phyloP scores from a whole-genome alignment of 1,284 basidiomycete species.

The Rhodotorula sp. region DNA sequence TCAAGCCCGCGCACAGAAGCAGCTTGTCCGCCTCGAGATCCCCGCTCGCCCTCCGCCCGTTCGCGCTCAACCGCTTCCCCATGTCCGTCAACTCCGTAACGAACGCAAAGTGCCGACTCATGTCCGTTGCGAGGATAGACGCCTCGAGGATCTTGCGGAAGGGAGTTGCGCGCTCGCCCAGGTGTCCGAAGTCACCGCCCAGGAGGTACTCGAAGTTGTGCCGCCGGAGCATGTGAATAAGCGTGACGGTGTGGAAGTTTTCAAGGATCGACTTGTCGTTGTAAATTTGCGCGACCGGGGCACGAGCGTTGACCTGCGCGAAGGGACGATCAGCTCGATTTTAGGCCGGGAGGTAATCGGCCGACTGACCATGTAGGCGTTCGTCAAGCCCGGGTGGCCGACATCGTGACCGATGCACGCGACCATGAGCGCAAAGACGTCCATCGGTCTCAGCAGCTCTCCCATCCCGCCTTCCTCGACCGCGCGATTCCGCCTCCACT shows the following conservation, averaged over 20 bases:
- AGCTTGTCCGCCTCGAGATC: slow-evolving; percentile 58
- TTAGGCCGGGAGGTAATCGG: not conserved
- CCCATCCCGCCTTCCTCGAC: slow-evolving; percentile 57
- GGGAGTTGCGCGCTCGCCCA: slow-evolving; percentile 40
- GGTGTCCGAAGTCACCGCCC: slow-evolving; percentile 42
- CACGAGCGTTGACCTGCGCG: slow-evolving; percentile 79
- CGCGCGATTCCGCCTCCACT: slow-evolving; percentile 45
- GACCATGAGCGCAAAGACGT: slow-evolving; percentile 77
- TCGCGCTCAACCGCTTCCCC: slow-evolving; percentile 37
- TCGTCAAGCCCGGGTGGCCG: slow-evolving; percentile 87
- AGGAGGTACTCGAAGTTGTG: slow-evolving; percentile 64
- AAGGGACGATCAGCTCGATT: not conserved
- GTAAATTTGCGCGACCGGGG: slow-evolving; percentile 81
- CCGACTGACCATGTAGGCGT: slow-evolving; percentile 77
- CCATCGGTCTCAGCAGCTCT: slow-evolving; percentile 60
- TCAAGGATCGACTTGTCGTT: slow-evolving; percentile 85
- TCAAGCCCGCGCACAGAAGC: slow-evolving; percentile 79
- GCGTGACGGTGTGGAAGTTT: slow-evolving; percentile 84
- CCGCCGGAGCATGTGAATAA: slow-evolving; percentile 74
- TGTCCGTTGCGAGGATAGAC: slow-evolving; percentile 85
- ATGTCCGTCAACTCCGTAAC: slow-evolving; percentile 64
- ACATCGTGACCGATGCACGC: slow-evolving; percentile 94
- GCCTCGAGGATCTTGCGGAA: slow-evolving; percentile 72
- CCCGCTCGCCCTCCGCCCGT: not conserved
- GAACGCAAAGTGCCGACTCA: slow-evolving; percentile 82